Conservation (phyloP, 2,329 filamentous ascomycete genomes). For the Rhinocladiella mackenziei region DNA sequence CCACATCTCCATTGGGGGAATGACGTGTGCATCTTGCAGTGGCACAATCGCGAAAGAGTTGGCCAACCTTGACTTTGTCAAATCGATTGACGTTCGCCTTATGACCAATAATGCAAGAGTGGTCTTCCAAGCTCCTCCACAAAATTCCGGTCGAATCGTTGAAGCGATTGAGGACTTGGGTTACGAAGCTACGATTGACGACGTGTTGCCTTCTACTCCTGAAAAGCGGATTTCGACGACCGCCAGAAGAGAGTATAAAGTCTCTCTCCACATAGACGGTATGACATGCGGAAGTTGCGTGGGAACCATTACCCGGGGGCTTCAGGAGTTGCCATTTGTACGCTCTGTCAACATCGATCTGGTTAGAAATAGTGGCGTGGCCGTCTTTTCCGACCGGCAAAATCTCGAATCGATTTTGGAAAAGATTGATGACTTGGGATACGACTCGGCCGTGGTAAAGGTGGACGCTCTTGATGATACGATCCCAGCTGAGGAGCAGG, state of each 20-base stretch:
- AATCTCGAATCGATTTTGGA: constrained; percentile 46
- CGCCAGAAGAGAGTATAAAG: constrained; percentile 33
- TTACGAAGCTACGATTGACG: constrained; percentile 44
- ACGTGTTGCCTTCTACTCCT: constrained; percentile 26
- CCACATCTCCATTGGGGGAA: constrained; percentile 57
- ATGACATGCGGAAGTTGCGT: constrained; percentile 59
- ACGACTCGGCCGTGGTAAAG: constrained; percentile 58
- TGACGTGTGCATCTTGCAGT: constrained; percentile 69
- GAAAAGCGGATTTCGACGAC: background rate
- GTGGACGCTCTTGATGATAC: constrained; percentile 37
- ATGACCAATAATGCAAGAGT: constrained; percentile 64
- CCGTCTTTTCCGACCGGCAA: constrained; percentile 48
- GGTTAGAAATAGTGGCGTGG: constrained; percentile 47
- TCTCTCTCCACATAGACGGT: constrained; percentile 51
- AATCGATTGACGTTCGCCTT: constrained; percentile 58
- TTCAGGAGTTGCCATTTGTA: constrained; percentile 47
- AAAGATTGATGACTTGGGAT: constrained; percentile 59
- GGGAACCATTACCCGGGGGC: constrained; percentile 45
- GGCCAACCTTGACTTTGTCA: constrained; percentile 55
- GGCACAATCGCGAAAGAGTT: constrained; percentile 60
- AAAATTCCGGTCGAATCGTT: constrained; percentile 44
- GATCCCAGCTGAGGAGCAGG: constrained; percentile 24
- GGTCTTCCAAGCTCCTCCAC: constrained; percentile 50
- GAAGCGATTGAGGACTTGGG: constrained; percentile 50
- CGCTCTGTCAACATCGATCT: constrained; percentile 49